phyloP scores from a whole-genome alignment of 305 asterid genomes.

The Striga hermonthica region DNA sequence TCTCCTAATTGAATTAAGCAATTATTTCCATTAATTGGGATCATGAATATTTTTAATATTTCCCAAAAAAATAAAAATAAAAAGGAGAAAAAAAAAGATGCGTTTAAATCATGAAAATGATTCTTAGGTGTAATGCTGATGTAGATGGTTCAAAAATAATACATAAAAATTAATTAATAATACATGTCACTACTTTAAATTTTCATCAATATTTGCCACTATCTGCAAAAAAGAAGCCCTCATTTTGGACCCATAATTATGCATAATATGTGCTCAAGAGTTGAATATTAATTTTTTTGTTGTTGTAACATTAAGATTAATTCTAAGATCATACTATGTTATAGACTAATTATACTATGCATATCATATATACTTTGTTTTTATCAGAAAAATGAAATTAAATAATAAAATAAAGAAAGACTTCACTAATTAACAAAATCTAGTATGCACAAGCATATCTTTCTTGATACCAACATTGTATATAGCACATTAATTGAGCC shows the following conservation, averaged over 20 bases:
- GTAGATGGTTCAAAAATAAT: not conserved
- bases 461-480: not conserved
- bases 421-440: not conserved
- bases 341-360: too few species aligned
- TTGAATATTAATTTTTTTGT: too few species aligned
- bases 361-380: not conserved
- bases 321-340: not conserved
- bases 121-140: conserved; percentile 17
- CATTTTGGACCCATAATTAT: conserved; percentile 48
- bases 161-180: not conserved
- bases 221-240: conserved; percentile 38
- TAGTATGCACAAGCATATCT: not conserved
- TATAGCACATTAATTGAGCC: not conserved
- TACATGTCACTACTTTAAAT: too few species aligned
- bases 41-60: not conserved
- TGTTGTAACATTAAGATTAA: not conserved
- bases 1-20: conserved; percentile 32
- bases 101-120: conserved; percentile 4
- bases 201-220: conserved; percentile 43
- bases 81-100: not conserved
- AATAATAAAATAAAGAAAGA: too few species aligned
- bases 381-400: too few species aligned
- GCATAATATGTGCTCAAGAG: too few species aligned
- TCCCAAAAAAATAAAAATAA: not conserved
- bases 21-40: conserved; percentile 25